Percentiles rank a stretch among this genome's conserved stretches.
Conservation (phyloP, 2,329 filamentous ascomycete genomes). For the Cercospora sp. region DNA sequence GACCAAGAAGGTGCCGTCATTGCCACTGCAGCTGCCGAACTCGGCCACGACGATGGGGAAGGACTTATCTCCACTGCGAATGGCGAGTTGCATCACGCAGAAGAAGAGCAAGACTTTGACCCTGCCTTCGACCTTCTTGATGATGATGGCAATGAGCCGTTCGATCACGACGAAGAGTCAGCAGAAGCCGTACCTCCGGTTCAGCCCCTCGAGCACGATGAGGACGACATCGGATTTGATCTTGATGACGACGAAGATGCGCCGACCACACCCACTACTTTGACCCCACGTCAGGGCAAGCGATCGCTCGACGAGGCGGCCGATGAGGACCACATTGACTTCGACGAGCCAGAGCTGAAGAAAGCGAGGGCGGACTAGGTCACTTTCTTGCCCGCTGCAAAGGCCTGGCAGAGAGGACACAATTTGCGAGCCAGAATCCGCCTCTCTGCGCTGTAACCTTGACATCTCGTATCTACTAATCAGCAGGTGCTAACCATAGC, state of each 20-base stretch:
- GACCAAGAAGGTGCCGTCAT: conserved; percentile 7
- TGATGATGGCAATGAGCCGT: conserved; percentile 24
- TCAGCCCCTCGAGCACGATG: conserved; percentile 11
- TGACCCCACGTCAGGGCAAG: conserved; percentile 35
- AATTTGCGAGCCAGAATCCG: neutral
- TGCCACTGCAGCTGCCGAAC: conserved; percentile 20
- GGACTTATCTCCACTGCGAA: neutral
- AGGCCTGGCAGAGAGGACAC: neutral
- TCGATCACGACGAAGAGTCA: conserved; percentile 18
- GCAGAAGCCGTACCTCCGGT: conserved; percentile 10
- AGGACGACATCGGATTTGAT: conserved; percentile 34
- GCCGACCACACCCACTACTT: conserved; percentile 6
- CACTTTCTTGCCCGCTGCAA: neutral
- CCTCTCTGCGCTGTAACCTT: neutral
- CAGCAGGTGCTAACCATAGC: conserved; percentile 6
- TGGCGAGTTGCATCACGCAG: conserved; percentile 7
- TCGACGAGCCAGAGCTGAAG: conserved; percentile 32
- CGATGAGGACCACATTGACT: conserved; percentile 29
- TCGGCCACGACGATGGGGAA: conserved; percentile 16
- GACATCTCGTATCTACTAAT: conserved; percentile 3
- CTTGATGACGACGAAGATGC: conserved; percentile 28
- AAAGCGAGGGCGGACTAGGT: conserved; percentile 24
- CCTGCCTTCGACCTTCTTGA: conserved; percentile 26
- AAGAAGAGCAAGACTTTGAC: conserved; percentile 25
- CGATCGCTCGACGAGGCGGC: conserved; percentile 36